Conservation (phyloP, 2,329 filamentous ascomycete species). For the Diaporthe sp. region DNA sequence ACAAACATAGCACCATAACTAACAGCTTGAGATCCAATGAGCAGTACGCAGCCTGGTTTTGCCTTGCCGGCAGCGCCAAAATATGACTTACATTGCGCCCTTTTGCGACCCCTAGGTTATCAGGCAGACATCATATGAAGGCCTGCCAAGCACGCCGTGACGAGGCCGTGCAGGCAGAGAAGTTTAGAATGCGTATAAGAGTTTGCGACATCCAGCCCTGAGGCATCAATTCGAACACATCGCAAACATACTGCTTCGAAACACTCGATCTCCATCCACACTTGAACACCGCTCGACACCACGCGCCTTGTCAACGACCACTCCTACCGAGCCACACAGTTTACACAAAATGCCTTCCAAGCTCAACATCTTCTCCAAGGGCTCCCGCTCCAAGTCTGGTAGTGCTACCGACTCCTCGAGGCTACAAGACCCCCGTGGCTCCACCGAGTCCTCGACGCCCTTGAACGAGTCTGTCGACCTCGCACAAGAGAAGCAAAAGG, state of each 20-base stretch:
- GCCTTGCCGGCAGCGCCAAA: too few species aligned
- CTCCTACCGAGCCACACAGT: not conserved
- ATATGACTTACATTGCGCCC: not conserved
- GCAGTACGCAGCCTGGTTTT: not conserved
- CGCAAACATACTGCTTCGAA: not conserved
- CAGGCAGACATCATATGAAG: conserved; percentile 15
- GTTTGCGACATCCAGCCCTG: not conserved
- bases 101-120: not conserved
- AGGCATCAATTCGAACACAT: not conserved
- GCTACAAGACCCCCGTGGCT: conserved; percentile 24
- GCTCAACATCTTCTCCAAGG: conserved; percentile 36
- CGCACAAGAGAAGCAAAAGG: conserved; percentile 29
- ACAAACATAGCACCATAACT: conserved; percentile 29
- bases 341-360: conserved; percentile 24
- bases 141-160: conserved; percentile 15
- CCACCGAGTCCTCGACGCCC: conserved; percentile 23
- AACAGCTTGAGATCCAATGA: not conserved
- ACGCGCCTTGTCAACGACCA: not conserved
- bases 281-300: not conserved
- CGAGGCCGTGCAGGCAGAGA: conserved; percentile 11
- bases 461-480: conserved; percentile 16
- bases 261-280: not conserved
- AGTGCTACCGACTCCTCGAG: not conserved
- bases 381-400: conserved; percentile 24
- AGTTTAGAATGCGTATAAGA: conserved; percentile 1